These are phyloP conservation scores for Fusarium luffae DNA, from an alignment of 2,329 filamentous ascomycete genomes.

Conservation along the genomic window DNA sequence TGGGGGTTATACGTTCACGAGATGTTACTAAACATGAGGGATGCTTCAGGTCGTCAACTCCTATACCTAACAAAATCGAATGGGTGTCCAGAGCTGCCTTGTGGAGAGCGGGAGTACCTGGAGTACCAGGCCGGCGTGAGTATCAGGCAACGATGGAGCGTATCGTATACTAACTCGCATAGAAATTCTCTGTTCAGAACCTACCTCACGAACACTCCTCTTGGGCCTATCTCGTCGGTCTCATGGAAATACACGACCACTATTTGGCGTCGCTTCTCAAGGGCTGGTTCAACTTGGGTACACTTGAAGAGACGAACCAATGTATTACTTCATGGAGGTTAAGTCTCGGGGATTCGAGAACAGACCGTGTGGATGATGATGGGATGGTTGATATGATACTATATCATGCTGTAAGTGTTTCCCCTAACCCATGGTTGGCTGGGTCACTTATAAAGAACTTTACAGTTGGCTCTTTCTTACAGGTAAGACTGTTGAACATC, in stretches of 20 bases:
- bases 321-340: constrained; percentile 35
- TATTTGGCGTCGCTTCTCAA: constrained; percentile 30
- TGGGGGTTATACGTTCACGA: constrained; percentile 42
- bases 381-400: constrained; percentile 40
- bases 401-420: constrained; percentile 40
- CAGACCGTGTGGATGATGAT: constrained; percentile 23
- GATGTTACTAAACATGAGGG: constrained; percentile 31
- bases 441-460: constrained; percentile 11
- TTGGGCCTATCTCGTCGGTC: constrained; percentile 39
- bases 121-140: constrained; percentile 37
- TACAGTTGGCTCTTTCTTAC: constrained; percentile 38
- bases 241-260: constrained; percentile 37
- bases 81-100: constrained; percentile 39
- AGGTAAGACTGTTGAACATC: constrained; percentile 24
- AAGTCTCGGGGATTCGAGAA: constrained; percentile 26
- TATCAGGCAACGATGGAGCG: not conserved
- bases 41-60: constrained; percentile 13
- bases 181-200: constrained; percentile 31
- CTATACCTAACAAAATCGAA: constrained; percentile 5
- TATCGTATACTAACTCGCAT: constrained; percentile 3
- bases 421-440: not conserved
- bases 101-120: constrained; percentile 43
- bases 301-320: constrained; percentile 30
- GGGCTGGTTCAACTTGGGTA: not conserved
- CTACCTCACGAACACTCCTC: constrained; percentile 28